These are phyloP conservation scores for Echria macrotheca DNA, from an alignment of 495 filamentous ascomycete species.

Conservation along the genomic window DNA sequence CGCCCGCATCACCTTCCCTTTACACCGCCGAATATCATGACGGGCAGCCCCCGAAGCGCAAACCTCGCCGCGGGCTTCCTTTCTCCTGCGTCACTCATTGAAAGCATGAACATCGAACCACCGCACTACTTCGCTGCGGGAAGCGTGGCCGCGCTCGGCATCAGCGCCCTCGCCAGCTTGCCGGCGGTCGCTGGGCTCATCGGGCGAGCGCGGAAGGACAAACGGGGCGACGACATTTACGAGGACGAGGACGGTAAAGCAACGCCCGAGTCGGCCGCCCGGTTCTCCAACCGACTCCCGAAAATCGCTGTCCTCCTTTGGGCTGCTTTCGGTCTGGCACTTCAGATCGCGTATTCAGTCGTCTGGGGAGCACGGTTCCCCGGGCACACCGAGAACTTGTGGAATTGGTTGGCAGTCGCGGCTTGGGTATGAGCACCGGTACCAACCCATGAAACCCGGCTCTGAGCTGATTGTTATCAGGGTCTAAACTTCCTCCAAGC, in stretches of 20 bases:
- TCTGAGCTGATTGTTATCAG: slow-evolving; percentile 18
- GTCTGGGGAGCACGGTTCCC: slow-evolving; percentile 21
- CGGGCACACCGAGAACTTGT: slow-evolving; percentile 22
- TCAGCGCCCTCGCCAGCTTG: slow-evolving; percentile 1
- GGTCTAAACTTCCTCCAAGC: slow-evolving; percentile 38
- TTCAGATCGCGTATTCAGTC: slow-evolving; percentile 38
- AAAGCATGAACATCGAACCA: no score
- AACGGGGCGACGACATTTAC: slow-evolving; percentile 32
- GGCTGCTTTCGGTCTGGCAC: slow-evolving; percentile 35
- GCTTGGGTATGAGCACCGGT: slow-evolving; percentile 45
- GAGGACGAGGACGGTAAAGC: slow-evolving; percentile 55
- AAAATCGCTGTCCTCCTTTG: slow-evolving; percentile 38
- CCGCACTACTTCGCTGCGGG: no score
- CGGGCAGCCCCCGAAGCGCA: no score
- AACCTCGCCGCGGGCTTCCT: no score
- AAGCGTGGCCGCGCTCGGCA: background rate
- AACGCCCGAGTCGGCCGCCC: slow-evolving; percentile 43
- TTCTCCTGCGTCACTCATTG: no score
- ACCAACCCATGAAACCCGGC: background rate
- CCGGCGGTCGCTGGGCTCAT: background rate
- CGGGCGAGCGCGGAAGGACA: background rate
- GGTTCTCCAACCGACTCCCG: slow-evolving; percentile 41
- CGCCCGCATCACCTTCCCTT: no score
- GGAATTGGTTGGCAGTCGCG: slow-evolving; percentile 37
- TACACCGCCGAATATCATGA: no score